Percentiles rank a stretch among this genome's conserved stretches.
Conservation (phyloP, 805 yeast genomes). For the Nakazawaea pomicola region DNA sequence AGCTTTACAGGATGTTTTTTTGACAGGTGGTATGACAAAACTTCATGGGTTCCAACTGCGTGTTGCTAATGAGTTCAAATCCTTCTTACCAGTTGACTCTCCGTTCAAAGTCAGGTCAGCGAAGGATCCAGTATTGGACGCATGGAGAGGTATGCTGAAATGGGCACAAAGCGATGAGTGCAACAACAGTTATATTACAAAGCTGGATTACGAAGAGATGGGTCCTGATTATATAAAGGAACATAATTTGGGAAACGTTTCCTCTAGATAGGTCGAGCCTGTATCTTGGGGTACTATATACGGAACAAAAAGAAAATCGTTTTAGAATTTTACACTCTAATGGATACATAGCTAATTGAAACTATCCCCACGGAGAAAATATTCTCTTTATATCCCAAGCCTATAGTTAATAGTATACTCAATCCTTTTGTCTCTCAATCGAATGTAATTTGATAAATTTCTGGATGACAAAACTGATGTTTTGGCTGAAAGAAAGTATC, state of each 20-base stretch:
- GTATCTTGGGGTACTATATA: slow-evolving; percentile 11
- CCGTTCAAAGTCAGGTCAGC: slow-evolving; percentile 60
- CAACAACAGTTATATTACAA: slow-evolving; percentile 48
- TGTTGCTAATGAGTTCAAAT: slow-evolving; percentile 60
- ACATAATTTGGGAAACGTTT: slow-evolving; percentile 67
- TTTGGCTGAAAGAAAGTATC: no score
- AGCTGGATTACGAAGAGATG: slow-evolving; percentile 75
- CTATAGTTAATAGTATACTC: no score
- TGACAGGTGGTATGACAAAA: slow-evolving; percentile 82
- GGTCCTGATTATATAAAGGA: slow-evolving; percentile 89
- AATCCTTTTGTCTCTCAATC: no score
- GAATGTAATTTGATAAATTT: no score
- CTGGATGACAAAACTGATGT: no score
- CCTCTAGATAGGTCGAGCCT: slow-evolving; percentile 14
- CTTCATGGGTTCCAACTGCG: slow-evolving; percentile 65
- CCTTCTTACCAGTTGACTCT: slow-evolving; percentile 65
- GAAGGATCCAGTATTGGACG: slow-evolving; percentile 63
- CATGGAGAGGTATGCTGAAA: slow-evolving; percentile 93
- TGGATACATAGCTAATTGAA: no score
- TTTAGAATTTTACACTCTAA: no score
- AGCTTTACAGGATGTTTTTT: slow-evolving; percentile 58
- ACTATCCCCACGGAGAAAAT: no score
- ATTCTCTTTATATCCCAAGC: no score
- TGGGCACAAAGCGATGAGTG: slow-evolving; percentile 54
- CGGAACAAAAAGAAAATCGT: background rate